A percentile compares a stretch with the other conserved stretches of the same genome.
Conservation (phyloP, 345 rosid species). For the Syzygium grande region DNA sequence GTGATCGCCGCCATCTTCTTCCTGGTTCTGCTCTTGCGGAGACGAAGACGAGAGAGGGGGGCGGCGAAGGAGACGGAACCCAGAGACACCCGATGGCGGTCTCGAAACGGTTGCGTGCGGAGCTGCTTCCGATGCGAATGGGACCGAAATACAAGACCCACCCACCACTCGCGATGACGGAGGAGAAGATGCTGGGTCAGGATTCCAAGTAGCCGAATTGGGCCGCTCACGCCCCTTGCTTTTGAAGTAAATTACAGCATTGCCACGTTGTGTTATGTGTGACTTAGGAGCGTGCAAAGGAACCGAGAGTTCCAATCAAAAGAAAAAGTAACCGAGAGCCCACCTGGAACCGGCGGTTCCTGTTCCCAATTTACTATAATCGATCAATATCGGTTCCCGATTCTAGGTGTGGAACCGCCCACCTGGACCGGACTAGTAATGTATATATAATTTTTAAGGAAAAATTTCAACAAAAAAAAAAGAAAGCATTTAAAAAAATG, state of each 20-base stretch:
- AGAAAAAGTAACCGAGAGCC: neutral
- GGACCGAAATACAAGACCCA: neutral
- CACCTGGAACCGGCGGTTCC: no score
- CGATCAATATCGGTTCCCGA: no score
- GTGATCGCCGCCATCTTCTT: slow-evolving; percentile 50
- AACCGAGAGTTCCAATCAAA: no score
- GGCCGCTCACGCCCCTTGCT: neutral
- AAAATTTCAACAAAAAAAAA: no score
- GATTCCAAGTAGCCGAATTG: neutral
- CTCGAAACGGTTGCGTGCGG: neutral
- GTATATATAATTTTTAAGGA: no score
- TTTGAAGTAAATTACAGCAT: neutral
- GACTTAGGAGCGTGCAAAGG: no score
- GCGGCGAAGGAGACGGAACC: neutral
- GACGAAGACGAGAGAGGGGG: neutral
- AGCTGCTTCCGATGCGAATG: neutral
- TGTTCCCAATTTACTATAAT: no score
- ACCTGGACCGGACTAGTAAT: no score
- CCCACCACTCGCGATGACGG: neutral
- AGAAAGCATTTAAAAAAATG: no score
- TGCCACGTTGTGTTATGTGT: neutral
- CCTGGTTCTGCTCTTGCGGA: neutral
- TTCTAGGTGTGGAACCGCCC: no score
- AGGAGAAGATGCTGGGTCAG: neutral
- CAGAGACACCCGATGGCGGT: neutral